Percentiles rank a stretch among this genome's conserved stretches.
Evolutionary conservation across 164 flowering plant genomes (phyloP).

Genomic region (Tetracentron sinense): DNA sequence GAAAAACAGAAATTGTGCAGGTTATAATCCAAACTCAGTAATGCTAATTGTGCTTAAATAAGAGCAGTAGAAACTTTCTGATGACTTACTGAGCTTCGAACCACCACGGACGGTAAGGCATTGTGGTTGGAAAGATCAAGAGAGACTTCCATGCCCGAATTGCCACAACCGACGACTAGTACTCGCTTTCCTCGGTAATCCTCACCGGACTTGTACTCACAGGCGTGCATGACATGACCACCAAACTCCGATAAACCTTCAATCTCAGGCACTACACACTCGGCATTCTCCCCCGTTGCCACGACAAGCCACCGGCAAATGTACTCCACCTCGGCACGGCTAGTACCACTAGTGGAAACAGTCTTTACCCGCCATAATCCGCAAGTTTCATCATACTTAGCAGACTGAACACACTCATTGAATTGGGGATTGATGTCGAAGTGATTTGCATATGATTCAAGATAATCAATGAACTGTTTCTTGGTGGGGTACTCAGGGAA

Average conservation of each 20-base stretch:
- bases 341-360: not conserved
- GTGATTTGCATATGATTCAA: no score
- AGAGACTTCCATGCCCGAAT: no score
- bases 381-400: slow-evolving; percentile 55
- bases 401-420: no score
- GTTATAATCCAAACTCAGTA: not conserved
- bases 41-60: not conserved
- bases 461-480: no score
- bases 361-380: slow-evolving; percentile 70
- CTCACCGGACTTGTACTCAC: slow-evolving; percentile 61
- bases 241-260: slow-evolving; percentile 50
- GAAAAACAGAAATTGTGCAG: not conserved
- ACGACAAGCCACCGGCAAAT: no score
- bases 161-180: no score
- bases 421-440: slow-evolving; percentile 56
- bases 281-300: slow-evolving; percentile 85
- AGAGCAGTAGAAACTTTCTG: not conserved
- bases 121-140: no score
- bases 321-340: slow-evolving; percentile 47
- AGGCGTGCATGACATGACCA: slow-evolving; percentile 51
- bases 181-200: slow-evolving; percentile 45
- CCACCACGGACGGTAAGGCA: no score
- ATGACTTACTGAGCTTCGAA: slow-evolving; percentile 72
- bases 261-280: slow-evolving; percentile 55
- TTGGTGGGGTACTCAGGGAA: no score